Evolutionary conservation across 805 yeast genomes (phyloP).

Genomic region (Tetrapisispora pingtungensis): DNA sequence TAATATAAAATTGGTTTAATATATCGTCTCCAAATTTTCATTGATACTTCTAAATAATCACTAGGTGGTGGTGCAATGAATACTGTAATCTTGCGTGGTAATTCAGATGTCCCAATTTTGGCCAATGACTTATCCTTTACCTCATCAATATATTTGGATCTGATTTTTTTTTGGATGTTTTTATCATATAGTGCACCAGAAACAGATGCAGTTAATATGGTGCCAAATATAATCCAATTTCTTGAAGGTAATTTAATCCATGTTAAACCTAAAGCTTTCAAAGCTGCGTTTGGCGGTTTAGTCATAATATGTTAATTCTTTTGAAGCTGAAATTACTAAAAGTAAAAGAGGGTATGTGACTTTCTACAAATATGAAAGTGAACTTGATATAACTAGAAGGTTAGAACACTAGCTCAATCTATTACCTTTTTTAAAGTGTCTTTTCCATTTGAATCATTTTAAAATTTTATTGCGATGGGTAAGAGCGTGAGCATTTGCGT

Average conservation of each 20-base stretch:
- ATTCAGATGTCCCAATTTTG: slow-evolving; percentile 37
- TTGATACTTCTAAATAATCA: slow-evolving; percentile 68
- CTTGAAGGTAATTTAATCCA: slow-evolving; percentile 71
- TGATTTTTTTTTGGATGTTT: slow-evolving; percentile 53
- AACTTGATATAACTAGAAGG: too few relatives aligned
- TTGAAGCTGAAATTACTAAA: too few relatives aligned
- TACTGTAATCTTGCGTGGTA: slow-evolving; percentile 69
- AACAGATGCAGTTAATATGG: slow-evolving; percentile 49
- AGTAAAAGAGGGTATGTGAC: too few relatives aligned
- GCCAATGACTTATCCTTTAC: slow-evolving; percentile 47
- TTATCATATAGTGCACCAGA: slow-evolving; percentile 81
- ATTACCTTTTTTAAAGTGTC: neutral
- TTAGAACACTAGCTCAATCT: too few relatives aligned
- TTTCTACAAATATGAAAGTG: too few relatives aligned
- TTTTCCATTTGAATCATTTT: neutral
- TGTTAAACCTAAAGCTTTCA: slow-evolving; percentile 77
- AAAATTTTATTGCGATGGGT: too few relatives aligned
- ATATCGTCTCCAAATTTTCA: slow-evolving; percentile 64
- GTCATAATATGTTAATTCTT: slow-evolving; percentile 1
- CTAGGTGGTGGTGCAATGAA: slow-evolving; percentile 96
- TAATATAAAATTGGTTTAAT: slow-evolving; percentile 80
- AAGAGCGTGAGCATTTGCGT: neutral
- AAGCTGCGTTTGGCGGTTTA: slow-evolving; percentile 15
- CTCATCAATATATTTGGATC: slow-evolving; percentile 52
- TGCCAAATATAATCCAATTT: slow-evolving; percentile 89